These are phyloP conservation scores for Asterella californica DNA, from an alignment of 225 moss, liverwort and hornwort genomes.

Conservation along the genomic window DNA sequence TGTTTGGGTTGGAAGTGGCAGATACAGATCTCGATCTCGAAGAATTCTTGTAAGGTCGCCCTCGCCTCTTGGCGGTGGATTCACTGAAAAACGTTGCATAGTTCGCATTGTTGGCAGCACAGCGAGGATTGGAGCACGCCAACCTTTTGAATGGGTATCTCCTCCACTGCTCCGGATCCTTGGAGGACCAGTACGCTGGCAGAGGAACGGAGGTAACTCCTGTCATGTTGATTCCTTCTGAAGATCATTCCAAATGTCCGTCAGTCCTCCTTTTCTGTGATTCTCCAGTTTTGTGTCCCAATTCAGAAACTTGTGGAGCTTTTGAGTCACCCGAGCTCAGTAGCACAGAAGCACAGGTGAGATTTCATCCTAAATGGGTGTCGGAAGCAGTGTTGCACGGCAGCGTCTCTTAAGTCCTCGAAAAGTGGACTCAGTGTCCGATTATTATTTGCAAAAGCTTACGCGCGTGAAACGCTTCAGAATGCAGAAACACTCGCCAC, in stretches of 20 bases:
- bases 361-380: too few species aligned
- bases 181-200: conserved; percentile 37
- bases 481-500: too few species aligned
- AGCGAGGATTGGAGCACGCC: conserved; percentile 27
- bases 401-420: too few species aligned
- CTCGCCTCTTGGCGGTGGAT: conserved; percentile 14
- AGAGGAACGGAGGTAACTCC: conserved; percentile 37
- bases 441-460: too few species aligned
- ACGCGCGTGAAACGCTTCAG: too few species aligned
- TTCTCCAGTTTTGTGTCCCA: not conserved
- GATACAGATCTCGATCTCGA: conserved; percentile 16
- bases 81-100: conserved; percentile 10
- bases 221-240: conserved; percentile 8
- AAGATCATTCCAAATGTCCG: not conserved
- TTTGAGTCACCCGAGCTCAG: too few species aligned
- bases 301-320: not conserved
- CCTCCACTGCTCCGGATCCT: conserved; percentile 25
- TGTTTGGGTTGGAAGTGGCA: conserved; percentile 9
- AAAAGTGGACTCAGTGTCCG: too few species aligned
- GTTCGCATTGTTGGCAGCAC: conserved; percentile 32
- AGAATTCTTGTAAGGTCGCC: not conserved
- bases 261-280: not conserved
- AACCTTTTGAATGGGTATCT: conserved; percentile 15
- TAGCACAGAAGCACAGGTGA: too few species aligned
- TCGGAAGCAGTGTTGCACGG: too few species aligned